Percentiles rank a stretch among this genome's conserved stretches.
phyloP scores from a whole-genome alignment of 805 yeast genomes.

The Wickerhamomyces bisporus region DNA sequence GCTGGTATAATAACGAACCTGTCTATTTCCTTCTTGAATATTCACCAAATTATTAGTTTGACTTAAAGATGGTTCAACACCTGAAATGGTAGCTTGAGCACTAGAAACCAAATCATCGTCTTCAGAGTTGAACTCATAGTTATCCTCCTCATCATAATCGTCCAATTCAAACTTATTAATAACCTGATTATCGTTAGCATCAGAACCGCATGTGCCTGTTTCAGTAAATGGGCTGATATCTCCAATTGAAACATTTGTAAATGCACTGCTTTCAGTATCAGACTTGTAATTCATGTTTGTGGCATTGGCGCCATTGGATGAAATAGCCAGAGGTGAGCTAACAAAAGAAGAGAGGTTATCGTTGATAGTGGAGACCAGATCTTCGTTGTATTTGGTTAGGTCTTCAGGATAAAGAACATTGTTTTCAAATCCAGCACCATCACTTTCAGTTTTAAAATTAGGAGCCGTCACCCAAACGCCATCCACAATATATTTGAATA shows the following conservation, averaged over 20 bases:
- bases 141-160: not conserved
- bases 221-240: conserved; percentile 15
- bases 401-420: conserved; percentile 40
- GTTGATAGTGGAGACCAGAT: not conserved
- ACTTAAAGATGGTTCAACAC: conserved; percentile 1
- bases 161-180: conserved; percentile 3
- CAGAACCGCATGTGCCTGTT: conserved; percentile 1
- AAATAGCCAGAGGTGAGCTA: too few relatives aligned
- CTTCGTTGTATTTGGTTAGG: conserved; percentile 1
- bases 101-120: conserved; percentile 15
- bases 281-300: conserved; percentile 8
- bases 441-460: conserved; percentile 34
- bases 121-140: conserved; percentile 8
- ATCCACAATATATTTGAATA: conserved; percentile 55
- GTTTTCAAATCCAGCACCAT: conserved; percentile 44
- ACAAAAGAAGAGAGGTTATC: not conserved
- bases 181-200: not conserved
- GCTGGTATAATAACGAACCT: conserved; percentile 18
- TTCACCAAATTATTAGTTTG: conserved; percentile 7
- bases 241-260: conserved; percentile 18
- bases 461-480: conserved; percentile 46
- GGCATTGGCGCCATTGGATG: too few relatives aligned
- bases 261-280: conserved; percentile 21
- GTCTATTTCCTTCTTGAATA: conserved; percentile 17
- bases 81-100: conserved; percentile 17